These are phyloP conservation scores for Mortierella sp. DNA, from an alignment of 371 early-diverging fungal species.

Conservation along the genomic window DNA sequence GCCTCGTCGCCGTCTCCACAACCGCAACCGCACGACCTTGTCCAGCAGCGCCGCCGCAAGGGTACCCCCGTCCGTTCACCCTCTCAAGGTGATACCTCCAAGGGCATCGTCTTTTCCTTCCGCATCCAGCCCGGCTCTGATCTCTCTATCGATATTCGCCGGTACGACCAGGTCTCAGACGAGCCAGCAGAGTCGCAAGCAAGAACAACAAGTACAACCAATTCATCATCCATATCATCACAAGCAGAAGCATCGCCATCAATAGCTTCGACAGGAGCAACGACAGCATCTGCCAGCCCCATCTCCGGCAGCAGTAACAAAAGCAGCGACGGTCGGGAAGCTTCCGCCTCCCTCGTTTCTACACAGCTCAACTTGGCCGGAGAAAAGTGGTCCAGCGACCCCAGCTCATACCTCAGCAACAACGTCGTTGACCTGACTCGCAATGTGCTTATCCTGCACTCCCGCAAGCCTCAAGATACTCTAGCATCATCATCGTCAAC, in stretches of 20 bases:
- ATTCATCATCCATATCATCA: not conserved
- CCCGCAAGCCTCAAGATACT: slow-evolving; percentile 42
- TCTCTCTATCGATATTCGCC: slow-evolving; percentile 54
- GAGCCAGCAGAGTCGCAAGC: slow-evolving; percentile 6
- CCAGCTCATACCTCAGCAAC: slow-evolving; percentile 44
- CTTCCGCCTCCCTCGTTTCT: slow-evolving; percentile 12
- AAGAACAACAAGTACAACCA: not conserved
- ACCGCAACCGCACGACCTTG: slow-evolving; percentile 46
- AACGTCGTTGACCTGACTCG: slow-evolving; percentile 52
- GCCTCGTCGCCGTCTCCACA: slow-evolving; percentile 53
- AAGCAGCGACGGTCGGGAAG: not conserved
- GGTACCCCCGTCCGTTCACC: slow-evolving; percentile 54
- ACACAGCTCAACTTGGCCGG: slow-evolving; percentile 34
- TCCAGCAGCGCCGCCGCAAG: slow-evolving; percentile 52
- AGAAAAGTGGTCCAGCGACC: slow-evolving; percentile 52
- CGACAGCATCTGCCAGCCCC: not conserved
- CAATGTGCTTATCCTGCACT: slow-evolving; percentile 53
- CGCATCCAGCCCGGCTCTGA: slow-evolving; percentile 52
- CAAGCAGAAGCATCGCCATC: slow-evolving; percentile 10
- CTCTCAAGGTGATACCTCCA: slow-evolving; percentile 48
- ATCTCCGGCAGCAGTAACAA: not conserved
- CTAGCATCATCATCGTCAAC: slow-evolving; percentile 24
- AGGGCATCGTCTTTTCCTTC: slow-evolving; percentile 54
- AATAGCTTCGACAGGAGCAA: slow-evolving; percentile 7
- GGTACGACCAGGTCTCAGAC: slow-evolving; percentile 41